Evolutionary conservation across 176 grass and related monocot species (phyloP).

Genomic region (Poa annua): DNA sequence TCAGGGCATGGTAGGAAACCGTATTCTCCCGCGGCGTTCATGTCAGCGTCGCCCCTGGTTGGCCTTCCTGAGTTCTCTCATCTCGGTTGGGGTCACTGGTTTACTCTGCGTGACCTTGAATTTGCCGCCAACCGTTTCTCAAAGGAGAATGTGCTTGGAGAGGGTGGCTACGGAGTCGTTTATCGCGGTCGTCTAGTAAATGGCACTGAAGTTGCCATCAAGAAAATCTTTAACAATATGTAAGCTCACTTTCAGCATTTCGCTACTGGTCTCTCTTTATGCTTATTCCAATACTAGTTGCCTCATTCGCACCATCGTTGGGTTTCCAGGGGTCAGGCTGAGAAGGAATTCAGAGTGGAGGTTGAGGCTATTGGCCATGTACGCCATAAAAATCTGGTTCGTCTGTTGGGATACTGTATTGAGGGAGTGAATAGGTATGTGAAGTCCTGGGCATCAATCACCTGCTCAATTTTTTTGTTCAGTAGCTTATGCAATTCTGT

Average conservation of each 20-base stretch:
- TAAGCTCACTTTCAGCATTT: constrained; percentile 48
- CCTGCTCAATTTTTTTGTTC: constrained; percentile 21
- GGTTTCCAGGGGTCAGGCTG: constrained; percentile 87
- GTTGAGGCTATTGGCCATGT: constrained; percentile 99
- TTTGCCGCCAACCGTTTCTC: constrained; percentile 85
- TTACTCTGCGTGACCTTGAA: constrained; percentile 91
- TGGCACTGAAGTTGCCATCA: constrained; percentile 91
- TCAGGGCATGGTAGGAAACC: constrained; percentile 59
- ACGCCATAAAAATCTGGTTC: constrained; percentile 93
- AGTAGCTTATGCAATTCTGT: not conserved
- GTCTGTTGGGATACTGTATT: constrained; percentile 92
- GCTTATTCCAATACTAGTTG: not conserved
- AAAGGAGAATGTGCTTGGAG: constrained; percentile 94
- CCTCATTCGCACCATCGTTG: not conserved
- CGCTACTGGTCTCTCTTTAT: constrained; percentile 6
- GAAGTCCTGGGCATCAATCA: not conserved
- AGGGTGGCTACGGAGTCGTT: constrained; percentile 95
- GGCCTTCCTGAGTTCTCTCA: constrained; percentile 98
- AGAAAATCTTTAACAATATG: constrained; percentile 96
- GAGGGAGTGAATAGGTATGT: constrained; percentile 95
- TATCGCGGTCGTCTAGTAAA: constrained; percentile 80
- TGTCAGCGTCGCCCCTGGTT: constrained; percentile 77
- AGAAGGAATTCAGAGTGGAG: constrained; percentile 99
- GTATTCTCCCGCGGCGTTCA: constrained; percentile 56
- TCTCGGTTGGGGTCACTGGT: constrained; percentile 99